A percentile compares a stretch with the other conserved stretches of the same genome.
Conservation (phyloP, 495 filamentous ascomycete genomes). For the Lophium mytilinum region DNA sequence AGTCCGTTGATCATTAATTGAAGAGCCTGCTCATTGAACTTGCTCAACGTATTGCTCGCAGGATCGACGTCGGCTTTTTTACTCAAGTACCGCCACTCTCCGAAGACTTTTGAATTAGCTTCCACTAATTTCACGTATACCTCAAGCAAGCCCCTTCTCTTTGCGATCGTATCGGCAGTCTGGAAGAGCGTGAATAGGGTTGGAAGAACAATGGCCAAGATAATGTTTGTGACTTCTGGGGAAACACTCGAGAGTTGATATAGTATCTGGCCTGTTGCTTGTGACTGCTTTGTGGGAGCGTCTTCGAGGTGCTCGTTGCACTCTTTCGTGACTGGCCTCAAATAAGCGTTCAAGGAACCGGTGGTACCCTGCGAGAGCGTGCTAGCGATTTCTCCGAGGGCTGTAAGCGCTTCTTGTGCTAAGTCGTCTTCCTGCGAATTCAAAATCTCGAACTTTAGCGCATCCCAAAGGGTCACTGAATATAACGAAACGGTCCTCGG, state of each 20-base stretch:
- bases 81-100: constrained; percentile 45
- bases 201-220: constrained; percentile 50
- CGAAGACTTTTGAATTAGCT: constrained; percentile 50
- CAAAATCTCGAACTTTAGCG: constrained; percentile 68
- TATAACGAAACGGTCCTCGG: constrained; percentile 56
- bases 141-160: constrained; percentile 59
- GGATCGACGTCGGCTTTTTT: constrained; percentile 19
- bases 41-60: constrained; percentile 43
- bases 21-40: constrained; percentile 55
- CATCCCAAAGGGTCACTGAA: constrained; percentile 64
- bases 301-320: constrained; percentile 65
- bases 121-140: constrained; percentile 52
- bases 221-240: constrained; percentile 44
- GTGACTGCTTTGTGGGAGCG: constrained; percentile 69
- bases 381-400: constrained; percentile 47
- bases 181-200: constrained; percentile 56
- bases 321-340: constrained; percentile 58
- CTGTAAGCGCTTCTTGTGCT: constrained; percentile 51
- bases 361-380: constrained; percentile 48
- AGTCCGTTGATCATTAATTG: constrained; percentile 54
- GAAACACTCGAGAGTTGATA: constrained; percentile 48
- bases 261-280: constrained; percentile 58
- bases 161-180: constrained; percentile 55
- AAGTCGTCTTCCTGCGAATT: constrained; percentile 66
- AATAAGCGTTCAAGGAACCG: constrained; percentile 50